Conservation (phyloP, 148 eudicot species). For the Nepenthes gracilis region DNA sequence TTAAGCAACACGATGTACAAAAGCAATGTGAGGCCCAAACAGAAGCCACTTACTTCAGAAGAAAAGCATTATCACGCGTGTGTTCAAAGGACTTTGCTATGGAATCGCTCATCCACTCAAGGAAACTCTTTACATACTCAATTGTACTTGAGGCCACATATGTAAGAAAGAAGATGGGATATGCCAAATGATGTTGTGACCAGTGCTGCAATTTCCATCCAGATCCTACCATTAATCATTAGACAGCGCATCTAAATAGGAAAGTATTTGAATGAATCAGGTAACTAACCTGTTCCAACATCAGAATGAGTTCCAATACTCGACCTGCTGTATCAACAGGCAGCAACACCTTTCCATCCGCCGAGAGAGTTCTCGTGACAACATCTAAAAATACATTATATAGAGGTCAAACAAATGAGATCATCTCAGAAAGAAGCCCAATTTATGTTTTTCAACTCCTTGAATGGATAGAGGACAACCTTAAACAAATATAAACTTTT, state of each 20-base stretch:
- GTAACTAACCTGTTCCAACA: constrained; percentile 72
- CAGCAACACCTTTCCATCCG: constrained; percentile 73
- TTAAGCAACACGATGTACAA: too few relatives aligned
- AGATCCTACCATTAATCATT: constrained; percentile 6
- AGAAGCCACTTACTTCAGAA: constrained; percentile 51
- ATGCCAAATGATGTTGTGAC: constrained; percentile 77
- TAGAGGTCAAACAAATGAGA: not conserved
- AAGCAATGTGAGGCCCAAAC: not conserved
- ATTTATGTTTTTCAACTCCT: too few relatives aligned
- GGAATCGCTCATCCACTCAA: constrained; percentile 97
- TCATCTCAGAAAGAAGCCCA: not conserved
- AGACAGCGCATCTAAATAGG: constrained; percentile 2
- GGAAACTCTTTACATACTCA: constrained; percentile 90
- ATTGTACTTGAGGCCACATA: constrained; percentile 86
- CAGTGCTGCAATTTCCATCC: constrained; percentile 73
- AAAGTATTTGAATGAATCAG: not conserved
- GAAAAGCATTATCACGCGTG: constrained; percentile 89
- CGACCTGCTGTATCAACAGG: constrained; percentile 99
- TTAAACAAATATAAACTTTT: not conserved
- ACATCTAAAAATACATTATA: constrained; percentile 28
- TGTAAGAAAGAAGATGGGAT: constrained; percentile 89
- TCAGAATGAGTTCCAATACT: constrained; percentile 66
- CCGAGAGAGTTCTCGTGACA: constrained; percentile 56
- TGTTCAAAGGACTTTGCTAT: constrained; percentile 94
- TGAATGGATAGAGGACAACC: not conserved